A percentile compares a stretch with the other conserved stretches of the same genome.
Evolutionary conservation across 2,329 filamentous ascomycete genomes (phyloP).

Genomic region (Aureobasidium lini): DNA sequence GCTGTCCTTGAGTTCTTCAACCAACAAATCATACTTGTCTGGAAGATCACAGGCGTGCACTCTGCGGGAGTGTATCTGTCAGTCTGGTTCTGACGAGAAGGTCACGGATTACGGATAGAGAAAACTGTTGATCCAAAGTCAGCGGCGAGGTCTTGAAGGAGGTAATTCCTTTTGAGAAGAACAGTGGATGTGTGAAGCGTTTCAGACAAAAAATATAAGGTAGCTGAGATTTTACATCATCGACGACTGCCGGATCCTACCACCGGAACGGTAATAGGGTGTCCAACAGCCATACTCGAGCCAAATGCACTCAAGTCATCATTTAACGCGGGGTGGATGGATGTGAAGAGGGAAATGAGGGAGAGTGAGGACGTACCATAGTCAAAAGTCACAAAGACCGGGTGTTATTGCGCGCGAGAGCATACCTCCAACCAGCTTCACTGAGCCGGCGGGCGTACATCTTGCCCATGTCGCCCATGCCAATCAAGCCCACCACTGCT

Average conservation of each 20-base stretch:
- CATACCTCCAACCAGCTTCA: constrained; percentile 94
- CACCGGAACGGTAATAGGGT: constrained; percentile 69
- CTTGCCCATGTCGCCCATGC: constrained; percentile 99
- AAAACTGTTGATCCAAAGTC: constrained; percentile 14
- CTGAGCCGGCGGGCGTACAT: constrained; percentile 91
- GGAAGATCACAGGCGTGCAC: constrained; percentile 91
- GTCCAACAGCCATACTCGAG: constrained; percentile 81
- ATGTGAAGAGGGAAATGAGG: constrained; percentile 9
- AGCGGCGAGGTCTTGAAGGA: constrained; percentile 9
- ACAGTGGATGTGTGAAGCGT: constrained; percentile 16
- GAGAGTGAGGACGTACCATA: constrained; percentile 29
- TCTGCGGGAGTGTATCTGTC: constrained; percentile 44
- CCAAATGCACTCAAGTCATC: constrained; percentile 99
- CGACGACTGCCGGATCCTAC: constrained; percentile 54
- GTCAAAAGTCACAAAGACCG: constrained; percentile 19
- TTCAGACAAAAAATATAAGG: constrained; percentile 89
- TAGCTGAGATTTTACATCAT: constrained; percentile 99
- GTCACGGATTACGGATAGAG: background rate
- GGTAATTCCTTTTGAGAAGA: constrained; percentile 1
- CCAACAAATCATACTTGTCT: constrained; percentile 75
- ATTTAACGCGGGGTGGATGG: constrained; percentile 42
- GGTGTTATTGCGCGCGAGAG: background rate
- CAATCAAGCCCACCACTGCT: constrained; percentile 86
- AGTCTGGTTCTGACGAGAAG: constrained; percentile 1
- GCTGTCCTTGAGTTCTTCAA: constrained; percentile 74